Base-by-base conservation (phyloP, 345 rosid genomes). In the Citrus glauca region DNA sequence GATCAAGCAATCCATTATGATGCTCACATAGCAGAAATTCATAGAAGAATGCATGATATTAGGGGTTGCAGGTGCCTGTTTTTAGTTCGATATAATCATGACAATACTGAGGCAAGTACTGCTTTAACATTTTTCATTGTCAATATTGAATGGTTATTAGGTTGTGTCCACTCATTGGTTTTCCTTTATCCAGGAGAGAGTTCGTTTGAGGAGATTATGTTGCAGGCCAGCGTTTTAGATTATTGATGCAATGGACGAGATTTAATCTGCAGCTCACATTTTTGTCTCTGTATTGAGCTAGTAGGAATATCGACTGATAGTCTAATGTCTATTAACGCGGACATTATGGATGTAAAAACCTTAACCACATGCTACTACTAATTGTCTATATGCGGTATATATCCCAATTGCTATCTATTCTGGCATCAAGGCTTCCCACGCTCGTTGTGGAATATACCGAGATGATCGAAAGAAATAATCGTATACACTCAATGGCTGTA, bases 41-140 rank as follows among this genome's bases (percentile, higher is more conserved):
- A 89, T 67, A 86, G 88, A 83, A 90, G 76, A 83, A 84, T 78
- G 69, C 93, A 92, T 40, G 97, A 90, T 74, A 85, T 90, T 32
- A 88, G 94, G 84, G 97, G 94, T 32, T 92, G 97, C 79, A 81
- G 97, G 82, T 92, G 97, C 64, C 73, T 89, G 7, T 92, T 89
- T 82, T 48, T 72, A 75, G 81, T 92, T 61, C 84, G 78, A 16
- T 90, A 92, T 20, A 80, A 84, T 71, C 97, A 89, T 27, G 91
- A 92, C 78, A 78, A 77, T 60, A 72, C 81, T 0, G 89, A 90
- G 90, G 97, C 77, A 84, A 70, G 88, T 70, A 25, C 4, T 40
- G 30, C 8, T n/a, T 1, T 24, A 1, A 25, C 40, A 55, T 35
- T 25, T 19, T 61, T 38, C 7, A 1, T 9, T 25, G 22, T 8